These are phyloP conservation scores for Papiliotrema terrestris DNA, from an alignment of 1,284 basidiomycete species.

Conservation along the genomic window DNA sequence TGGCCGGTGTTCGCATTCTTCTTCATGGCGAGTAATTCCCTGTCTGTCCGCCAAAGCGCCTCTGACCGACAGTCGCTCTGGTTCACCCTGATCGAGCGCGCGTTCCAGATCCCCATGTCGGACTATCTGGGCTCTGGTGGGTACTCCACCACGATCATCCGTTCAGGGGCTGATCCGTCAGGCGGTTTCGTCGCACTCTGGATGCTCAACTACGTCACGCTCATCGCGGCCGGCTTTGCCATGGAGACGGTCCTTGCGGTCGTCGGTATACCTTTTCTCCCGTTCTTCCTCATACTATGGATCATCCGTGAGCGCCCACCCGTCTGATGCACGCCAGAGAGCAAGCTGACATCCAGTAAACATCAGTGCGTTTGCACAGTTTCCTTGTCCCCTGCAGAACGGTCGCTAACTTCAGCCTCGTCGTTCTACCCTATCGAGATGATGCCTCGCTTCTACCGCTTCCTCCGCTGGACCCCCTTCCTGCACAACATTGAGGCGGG, in stretches of 20 bases:
- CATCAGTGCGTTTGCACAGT: constrained; percentile 21
- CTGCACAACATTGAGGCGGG: constrained; percentile 29
- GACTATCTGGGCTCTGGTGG: constrained; percentile 30
- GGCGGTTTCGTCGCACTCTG: constrained; percentile 41
- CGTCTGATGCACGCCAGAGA: neutral
- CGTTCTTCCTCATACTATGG: constrained; percentile 41
- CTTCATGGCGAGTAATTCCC: constrained; percentile 26
- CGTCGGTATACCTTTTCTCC: constrained; percentile 29
- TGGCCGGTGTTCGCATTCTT: constrained; percentile 36
- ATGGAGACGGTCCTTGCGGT: constrained; percentile 38
- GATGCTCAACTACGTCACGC: constrained; percentile 39
- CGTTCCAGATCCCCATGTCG: constrained; percentile 36
- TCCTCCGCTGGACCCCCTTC: constrained; percentile 36
- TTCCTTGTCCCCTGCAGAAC: too few species aligned
- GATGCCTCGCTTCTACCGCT: constrained; percentile 36
- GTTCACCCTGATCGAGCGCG: constrained; percentile 33
- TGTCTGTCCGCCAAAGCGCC: neutral
- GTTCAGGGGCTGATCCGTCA: constrained; percentile 1
- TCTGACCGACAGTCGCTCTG: constrained; percentile 24
- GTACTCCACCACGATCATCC: neutral
- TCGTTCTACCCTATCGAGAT: constrained; percentile 38
- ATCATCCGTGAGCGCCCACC: constrained; percentile 23
- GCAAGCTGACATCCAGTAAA: constrained; percentile 19
- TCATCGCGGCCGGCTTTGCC: constrained; percentile 37
- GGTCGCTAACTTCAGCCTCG: constrained; percentile 19